Conservation (phyloP, 768 basidiomycete species). For the Tephrocybe rancida region DNA sequence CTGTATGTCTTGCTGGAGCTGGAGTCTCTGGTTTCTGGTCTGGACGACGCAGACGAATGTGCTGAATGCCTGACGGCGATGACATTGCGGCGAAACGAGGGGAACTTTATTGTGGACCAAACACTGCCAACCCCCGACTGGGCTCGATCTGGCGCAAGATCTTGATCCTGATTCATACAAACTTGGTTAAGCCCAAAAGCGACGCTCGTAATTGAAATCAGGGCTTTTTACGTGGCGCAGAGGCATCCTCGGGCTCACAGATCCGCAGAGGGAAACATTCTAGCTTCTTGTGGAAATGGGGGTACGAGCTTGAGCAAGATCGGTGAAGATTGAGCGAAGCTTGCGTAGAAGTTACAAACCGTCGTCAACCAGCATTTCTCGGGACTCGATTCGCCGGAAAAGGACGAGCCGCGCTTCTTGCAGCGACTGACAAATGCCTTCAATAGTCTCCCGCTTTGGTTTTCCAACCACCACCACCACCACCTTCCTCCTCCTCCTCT, state of each 20-base stretch:
- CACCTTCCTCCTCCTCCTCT: slow-evolving; percentile 18
- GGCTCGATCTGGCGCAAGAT: slow-evolving; percentile 12
- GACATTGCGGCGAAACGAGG: slow-evolving; percentile 25
- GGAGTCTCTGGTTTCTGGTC: slow-evolving; percentile 28
- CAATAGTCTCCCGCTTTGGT: slow-evolving; percentile 36
- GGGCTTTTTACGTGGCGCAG: slow-evolving; percentile 17
- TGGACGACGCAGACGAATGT: slow-evolving; percentile 53
- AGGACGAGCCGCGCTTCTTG: slow-evolving; percentile 43
- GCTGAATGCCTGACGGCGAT: slow-evolving; percentile 40
- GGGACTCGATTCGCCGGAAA: slow-evolving; percentile 25
- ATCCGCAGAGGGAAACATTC: slow-evolving; percentile 13
- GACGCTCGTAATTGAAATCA: neutral
- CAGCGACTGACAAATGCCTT: slow-evolving; percentile 49
- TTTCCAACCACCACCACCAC: slow-evolving; percentile 38
- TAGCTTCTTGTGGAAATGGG: slow-evolving; percentile 13
- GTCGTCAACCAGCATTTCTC: slow-evolving; percentile 20
- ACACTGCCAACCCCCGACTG: slow-evolving; percentile 13
- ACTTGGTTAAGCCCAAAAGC: neutral
- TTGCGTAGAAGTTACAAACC: slow-evolving; percentile 13
- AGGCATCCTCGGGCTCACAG: neutral
- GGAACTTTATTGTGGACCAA: slow-evolving; percentile 10
- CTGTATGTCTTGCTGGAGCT: slow-evolving; percentile 50
- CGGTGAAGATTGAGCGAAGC: slow-evolving; percentile 17
- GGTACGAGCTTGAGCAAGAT: slow-evolving; percentile 12
- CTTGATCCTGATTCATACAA: slow-evolving; percentile 19